Evolutionary conservation across 2,329 filamentous ascomycete genomes (phyloP).

Genomic region (Elsinoe necatrix): DNA sequence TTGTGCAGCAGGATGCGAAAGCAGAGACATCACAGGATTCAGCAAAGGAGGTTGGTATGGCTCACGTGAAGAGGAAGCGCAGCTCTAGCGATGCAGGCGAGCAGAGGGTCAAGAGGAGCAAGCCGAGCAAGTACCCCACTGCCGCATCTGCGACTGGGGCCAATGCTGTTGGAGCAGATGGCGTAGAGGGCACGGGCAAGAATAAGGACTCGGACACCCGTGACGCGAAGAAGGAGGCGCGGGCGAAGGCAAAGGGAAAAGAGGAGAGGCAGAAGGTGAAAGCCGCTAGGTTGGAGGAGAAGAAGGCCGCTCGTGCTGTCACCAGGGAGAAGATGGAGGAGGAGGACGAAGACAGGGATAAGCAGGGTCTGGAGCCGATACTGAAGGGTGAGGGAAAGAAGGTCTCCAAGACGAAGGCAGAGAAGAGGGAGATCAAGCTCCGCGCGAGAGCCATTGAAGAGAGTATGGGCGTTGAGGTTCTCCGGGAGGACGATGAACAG

Average conservation of each 20-base stretch:
- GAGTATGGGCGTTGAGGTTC: background rate
- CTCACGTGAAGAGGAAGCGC: constrained; percentile 12
- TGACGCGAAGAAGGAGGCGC: background rate
- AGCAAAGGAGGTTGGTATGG: background rate
- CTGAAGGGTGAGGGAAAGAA: constrained; percentile 1
- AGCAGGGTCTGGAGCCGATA: constrained; percentile 13
- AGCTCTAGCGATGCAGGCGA: background rate
- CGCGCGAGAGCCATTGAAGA: background rate
- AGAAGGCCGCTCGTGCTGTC: background rate
- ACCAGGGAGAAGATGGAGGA: constrained; percentile 17
- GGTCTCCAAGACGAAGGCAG: constrained; percentile 2
- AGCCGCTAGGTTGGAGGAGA: constrained; percentile 27
- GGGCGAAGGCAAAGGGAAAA: constrained; percentile 14
- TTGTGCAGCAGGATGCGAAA: background rate
- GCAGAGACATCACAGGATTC: background rate
- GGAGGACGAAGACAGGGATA: constrained; percentile 13
- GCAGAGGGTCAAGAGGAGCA: constrained; percentile 15
- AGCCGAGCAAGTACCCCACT: background rate
- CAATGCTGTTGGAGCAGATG: constrained; percentile 14
- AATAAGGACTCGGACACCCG: no score
- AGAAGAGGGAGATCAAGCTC: constrained; percentile 13
- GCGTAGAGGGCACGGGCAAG: constrained; percentile 12
- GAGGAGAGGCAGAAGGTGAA: constrained; percentile 25
- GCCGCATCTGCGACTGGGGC: background rate
- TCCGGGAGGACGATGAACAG: background rate